Conservation (phyloP, 306 rosid genomes). For the Inga leiocalycina region DNA sequence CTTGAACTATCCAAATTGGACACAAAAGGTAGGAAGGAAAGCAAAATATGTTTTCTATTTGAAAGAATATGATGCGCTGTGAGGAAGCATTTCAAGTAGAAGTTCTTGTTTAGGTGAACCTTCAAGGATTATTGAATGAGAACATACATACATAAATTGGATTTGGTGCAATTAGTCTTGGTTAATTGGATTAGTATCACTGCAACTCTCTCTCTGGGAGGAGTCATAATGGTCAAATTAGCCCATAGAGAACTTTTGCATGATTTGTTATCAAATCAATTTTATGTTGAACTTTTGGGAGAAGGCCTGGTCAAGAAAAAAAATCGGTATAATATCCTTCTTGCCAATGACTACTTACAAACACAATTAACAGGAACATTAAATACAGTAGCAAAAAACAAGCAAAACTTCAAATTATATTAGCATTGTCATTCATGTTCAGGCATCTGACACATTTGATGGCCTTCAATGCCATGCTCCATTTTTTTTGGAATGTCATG, state of each 20-base stretch:
- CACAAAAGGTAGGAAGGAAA: neutral
- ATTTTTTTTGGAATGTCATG: too few relatives aligned
- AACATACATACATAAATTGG: neutral
- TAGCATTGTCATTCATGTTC: too few relatives aligned
- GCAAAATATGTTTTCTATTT: neutral
- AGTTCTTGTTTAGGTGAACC: conserved; percentile 6
- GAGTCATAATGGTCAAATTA: neutral
- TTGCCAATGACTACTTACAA: too few relatives aligned
- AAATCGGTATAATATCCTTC: neutral
- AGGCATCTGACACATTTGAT: too few relatives aligned
- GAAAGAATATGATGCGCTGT: neutral
- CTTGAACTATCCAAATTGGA: too few relatives aligned
- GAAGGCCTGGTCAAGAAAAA: neutral
- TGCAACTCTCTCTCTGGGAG: neutral
- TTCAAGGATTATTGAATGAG: neutral
- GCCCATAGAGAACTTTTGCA: neutral
- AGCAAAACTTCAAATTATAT: too few relatives aligned
- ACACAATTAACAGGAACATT: too few relatives aligned
- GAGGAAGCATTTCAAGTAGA: neutral
- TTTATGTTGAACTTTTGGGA: neutral
- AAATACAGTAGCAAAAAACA: too few relatives aligned
- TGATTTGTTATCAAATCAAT: neutral
- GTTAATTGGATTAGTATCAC: neutral
- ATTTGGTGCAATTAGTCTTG: neutral
- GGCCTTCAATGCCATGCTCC: too few relatives aligned